phyloP scores from a whole-genome alignment of 768 basidiomycete species.

The Lactarius tabidus region DNA sequence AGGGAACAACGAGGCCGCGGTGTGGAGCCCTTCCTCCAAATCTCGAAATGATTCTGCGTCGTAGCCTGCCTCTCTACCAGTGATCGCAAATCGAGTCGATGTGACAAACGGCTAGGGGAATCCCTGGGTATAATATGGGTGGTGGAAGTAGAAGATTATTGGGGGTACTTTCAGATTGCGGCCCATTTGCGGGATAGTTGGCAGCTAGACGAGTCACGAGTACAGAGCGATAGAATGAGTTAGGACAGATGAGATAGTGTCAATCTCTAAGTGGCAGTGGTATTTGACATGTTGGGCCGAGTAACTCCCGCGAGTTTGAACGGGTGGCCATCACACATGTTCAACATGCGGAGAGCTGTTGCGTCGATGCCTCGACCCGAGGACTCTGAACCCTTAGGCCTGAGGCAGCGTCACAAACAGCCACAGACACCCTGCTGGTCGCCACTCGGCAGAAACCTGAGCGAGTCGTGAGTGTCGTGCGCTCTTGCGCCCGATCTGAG shows the following conservation, averaged over 20 bases:
- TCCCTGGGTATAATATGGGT: neutral
- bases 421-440: neutral
- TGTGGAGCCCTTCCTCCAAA: neutral
- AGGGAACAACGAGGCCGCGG: neutral
- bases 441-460: neutral
- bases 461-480: neutral
- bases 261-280: neutral
- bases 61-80: neutral
- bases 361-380: neutral
- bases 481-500: neutral
- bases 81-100: neutral
- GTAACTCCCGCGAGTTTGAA: neutral
- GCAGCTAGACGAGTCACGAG: neutral
- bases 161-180: neutral
- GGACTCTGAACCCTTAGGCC: neutral
- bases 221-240: neutral
- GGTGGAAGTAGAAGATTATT: neutral
- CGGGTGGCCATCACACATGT: neutral
- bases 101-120: neutral
- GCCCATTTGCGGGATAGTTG: too few species aligned
- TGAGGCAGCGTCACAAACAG: neutral
- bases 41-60: neutral
- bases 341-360: neutral
- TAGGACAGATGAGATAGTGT: neutral
- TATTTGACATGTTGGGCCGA: neutral